Evolutionary conservation across 1,284 basidiomycete species (phyloP), one percentile per base, ranked within the genome.

Genomic region (Microbotryum intermedium): DNA sequence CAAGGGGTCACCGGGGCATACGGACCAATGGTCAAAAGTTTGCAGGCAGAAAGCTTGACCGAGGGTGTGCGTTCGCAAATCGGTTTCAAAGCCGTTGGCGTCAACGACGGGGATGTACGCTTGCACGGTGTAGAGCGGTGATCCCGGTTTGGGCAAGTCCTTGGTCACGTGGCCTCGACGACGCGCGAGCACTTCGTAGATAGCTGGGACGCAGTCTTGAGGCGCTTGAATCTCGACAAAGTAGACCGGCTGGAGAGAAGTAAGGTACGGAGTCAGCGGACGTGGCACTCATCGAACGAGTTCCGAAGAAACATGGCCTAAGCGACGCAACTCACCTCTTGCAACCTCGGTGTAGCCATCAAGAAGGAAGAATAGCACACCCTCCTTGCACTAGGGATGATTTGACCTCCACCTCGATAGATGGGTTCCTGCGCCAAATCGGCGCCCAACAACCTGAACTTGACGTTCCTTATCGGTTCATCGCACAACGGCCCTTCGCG

Each of bases 311-410:
- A 23, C 26, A 21, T 11, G n/a, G n/a, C n/a, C n/a, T n/a, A 25
- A 43, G n/a, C 18, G 29, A 16, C 11, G 3, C n/a, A 13, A 21
- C 58, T 9, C 25, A 64, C 65, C 52, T 68, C 66, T 52, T 68
- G 76, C 39, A 78, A 65, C 20, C 76, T 69, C 11, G 74, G 75
- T 29, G 75, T 74, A 18, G 75, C 75, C 84, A 98, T 91, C 62
- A 99, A 79, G 82, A 97, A 94, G 18, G 92, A 94, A n/a, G 94
- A 97, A 74, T 99, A 98, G 78, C 93, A 97, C 54, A 97, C 95
- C 50, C 95, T 85, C 64, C 95, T 85, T 7, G 92, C 90, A 11
- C 94, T 97, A 39, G 94, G 94, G 67, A 99, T 97, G 71, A 99
- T 92, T 77, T 98, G 95, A 61, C 95, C 95, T 61, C 93, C 91